phyloP scores from a whole-genome alignment of 768 basidiomycete genomes.

The Kwoniella botswanensis region DNA sequence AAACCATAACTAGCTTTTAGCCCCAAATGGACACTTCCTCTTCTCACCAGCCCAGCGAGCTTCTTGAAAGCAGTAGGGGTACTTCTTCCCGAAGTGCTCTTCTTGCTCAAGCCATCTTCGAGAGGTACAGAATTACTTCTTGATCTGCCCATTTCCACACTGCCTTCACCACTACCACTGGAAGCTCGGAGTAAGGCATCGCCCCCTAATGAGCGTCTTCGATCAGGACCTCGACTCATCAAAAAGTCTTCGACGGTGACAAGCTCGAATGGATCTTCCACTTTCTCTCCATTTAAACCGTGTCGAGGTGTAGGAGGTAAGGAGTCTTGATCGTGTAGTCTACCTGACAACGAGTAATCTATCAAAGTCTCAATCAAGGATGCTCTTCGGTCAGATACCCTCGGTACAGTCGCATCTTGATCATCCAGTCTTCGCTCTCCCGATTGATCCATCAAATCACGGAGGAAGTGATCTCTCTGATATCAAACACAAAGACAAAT shows the following conservation, averaged over 20 bases:
- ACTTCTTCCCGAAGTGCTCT: conserved; percentile 2
- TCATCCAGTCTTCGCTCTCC: conserved; percentile 28
- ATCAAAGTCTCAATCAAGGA: conserved; percentile 77
- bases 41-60: conserved; percentile 22
- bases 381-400: conserved; percentile 63
- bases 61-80: conserved; percentile 16
- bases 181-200: background rate
- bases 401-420: conserved; percentile 37
- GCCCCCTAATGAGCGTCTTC: background rate
- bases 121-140: conserved; percentile 22
- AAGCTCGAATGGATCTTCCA: conserved; percentile 37
- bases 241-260: conserved; percentile 46
- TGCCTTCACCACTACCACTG: conserved; percentile 5
- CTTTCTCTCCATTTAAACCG: background rate
- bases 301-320: conserved; percentile 58
- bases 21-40: conserved; percentile 16
- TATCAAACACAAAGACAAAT: conserved; percentile 1
- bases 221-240: conserved; percentile 1
- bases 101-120: conserved; percentile 12
- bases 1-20: conserved; percentile 4
- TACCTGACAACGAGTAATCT: conserved; percentile 72
- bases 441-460: conserved; percentile 41
- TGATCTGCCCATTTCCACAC: conserved; percentile 3
- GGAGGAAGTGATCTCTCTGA: conserved; percentile 38
- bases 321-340: conserved; percentile 81